Base-by-base conservation (phyloP, 257 asterid species). In the Coffea eugenioides region DNA sequence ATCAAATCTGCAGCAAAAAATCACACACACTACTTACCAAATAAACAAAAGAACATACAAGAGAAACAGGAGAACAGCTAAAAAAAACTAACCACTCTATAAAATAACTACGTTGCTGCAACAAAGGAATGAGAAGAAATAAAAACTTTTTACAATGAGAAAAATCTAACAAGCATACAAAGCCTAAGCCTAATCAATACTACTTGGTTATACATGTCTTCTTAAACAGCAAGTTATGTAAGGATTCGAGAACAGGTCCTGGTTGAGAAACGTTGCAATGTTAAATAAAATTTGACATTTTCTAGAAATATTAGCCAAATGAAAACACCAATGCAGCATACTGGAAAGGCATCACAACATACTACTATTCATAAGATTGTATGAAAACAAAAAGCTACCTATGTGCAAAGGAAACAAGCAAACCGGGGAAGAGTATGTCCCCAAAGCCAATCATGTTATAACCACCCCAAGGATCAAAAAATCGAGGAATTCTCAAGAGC, bases 391-490 rank as follows among this genome's bases (percentile, higher is more conserved):
- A 78, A 31, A 77, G 59, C 67, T 92, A 95, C 99, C 99, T 89
- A 81, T 73, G 82, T 45, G 97, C 82, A 82, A 96, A 96, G 77
- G 93, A 94, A 81, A 94, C 92, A 68, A 96, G 93, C 90, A 96
- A 85, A 73, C 97, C 98, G 7, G 98, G 98, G 85, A 96, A 94
- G 71, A 96, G 89, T 79, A 96, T 94, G 84, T 96, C 99, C 71
- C 99, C 99, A 87, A 96, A 94, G 71, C 99, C 99, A 76, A 96
- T 91, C 98, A 96, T 96, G 85, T 96, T 89, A 88, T 87, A 94
- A 73, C 99, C 98, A 52, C 86, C 87, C 89, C 96, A 96, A 82
- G 99, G 99, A 85, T 96, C 99, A 81, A 86, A 88, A 67, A 86
- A 27, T 81, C 97, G 94, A 83, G 99, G 99, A 79, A 91, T 90